These are phyloP conservation scores for Myxozyma kluyveri DNA, from an alignment of 805 yeast genomes.

Conservation along the genomic window DNA sequence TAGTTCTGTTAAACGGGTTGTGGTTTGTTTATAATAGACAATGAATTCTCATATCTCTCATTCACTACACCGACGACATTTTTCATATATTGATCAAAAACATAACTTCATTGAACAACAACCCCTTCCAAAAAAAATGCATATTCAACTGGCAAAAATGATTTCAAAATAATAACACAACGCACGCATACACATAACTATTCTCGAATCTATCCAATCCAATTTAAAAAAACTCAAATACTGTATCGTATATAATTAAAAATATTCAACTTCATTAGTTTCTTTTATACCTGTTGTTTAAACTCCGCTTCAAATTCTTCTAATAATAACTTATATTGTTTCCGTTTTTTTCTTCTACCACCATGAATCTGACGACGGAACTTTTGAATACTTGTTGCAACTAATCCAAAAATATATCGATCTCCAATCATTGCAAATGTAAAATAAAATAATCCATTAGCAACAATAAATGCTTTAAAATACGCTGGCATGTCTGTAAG, in stretches of 20 bases:
- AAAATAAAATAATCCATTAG: constrained; percentile 51
- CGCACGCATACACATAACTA: not conserved
- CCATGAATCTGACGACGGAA: constrained; percentile 20
- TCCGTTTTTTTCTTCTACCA: constrained; percentile 34
- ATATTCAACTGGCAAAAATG: too few relatives aligned
- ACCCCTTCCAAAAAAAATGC: too few relatives aligned
- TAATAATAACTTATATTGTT: constrained; percentile 39
- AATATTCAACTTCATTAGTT: not conserved
- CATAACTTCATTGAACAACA: too few relatives aligned
- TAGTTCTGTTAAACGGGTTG: too few relatives aligned
- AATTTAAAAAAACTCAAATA: not conserved
- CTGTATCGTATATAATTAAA: too few relatives aligned
- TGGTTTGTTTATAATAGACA: too few relatives aligned
- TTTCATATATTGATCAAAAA: too few relatives aligned
- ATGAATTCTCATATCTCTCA: too few relatives aligned
- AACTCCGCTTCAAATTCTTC: constrained; percentile 24
- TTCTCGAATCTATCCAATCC: not conserved
- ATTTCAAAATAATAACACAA: not conserved
- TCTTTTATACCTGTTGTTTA: not conserved
- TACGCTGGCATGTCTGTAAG: constrained; percentile 56
- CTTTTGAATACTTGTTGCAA: constrained; percentile 39
- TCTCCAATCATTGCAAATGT: constrained; percentile 48
- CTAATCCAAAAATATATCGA: constrained; percentile 42
- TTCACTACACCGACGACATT: too few relatives aligned
- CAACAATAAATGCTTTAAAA: constrained; percentile 53